phyloP scores from a whole-genome alignment of 2,329 filamentous ascomycete genomes.

The Decorospora gaudefroyi region DNA sequence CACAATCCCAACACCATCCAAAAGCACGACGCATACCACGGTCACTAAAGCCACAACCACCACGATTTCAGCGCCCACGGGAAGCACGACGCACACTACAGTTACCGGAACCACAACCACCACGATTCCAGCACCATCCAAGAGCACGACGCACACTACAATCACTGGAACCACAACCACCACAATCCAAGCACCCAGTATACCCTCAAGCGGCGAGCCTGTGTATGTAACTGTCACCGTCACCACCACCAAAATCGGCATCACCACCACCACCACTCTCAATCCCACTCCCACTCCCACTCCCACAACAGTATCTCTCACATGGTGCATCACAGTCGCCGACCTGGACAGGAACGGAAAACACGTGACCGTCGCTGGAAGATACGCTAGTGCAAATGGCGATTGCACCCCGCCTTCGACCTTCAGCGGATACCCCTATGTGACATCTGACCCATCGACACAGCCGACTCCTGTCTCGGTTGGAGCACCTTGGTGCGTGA shows the following conservation, averaged over 20 bases:
- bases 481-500: slow-evolving; percentile 7
- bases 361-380: slow-evolving; percentile 11
- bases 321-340: slow-evolving; percentile 23
- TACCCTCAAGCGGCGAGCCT: no score
- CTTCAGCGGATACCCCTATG: slow-evolving; percentile 16
- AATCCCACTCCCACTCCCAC: neutral
- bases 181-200: no score
- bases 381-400: slow-evolving; percentile 14
- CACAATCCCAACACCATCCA: neutral
- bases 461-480: neutral
- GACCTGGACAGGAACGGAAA: slow-evolving; percentile 15
- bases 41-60: no score
- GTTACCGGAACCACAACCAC: no score
- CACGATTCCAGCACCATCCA: no score
- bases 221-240: no score
- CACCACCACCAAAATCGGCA: slow-evolving; percentile 1
- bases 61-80: no score
- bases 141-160: no score
- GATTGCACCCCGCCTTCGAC: slow-evolving; percentile 14
- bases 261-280: neutral
- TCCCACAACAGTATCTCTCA: neutral
- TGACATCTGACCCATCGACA: neutral
- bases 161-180: neutral
- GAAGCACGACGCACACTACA: no score
- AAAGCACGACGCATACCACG: neutral